Percentiles rank a stretch among this genome's conserved stretches.
phyloP scores from a whole-genome alignment of 1,284 basidiomycete genomes.

The Peniophora sp. region DNA sequence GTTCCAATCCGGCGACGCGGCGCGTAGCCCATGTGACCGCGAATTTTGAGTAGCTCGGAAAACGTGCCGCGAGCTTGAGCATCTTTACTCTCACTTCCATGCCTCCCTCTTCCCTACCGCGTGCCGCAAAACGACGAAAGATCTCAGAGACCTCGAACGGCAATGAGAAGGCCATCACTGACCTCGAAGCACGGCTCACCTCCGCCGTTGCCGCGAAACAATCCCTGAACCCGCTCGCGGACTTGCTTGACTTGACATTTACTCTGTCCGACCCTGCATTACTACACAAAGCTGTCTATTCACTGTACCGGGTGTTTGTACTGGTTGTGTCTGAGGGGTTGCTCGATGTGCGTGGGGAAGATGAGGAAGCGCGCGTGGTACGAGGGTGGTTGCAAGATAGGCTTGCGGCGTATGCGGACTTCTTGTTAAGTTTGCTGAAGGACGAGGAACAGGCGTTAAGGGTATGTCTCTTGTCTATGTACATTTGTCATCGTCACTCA shows the following conservation, averaged over 20 bases:
- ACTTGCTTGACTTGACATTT: conserved; percentile 58
- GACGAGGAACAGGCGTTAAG: conserved; percentile 62
- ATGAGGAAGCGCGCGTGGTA: conserved; percentile 57
- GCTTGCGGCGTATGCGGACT: conserved; percentile 57
- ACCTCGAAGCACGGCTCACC: conserved; percentile 45
- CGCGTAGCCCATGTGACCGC: no score
- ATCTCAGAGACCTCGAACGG: conserved; percentile 15
- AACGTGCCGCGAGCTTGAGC: no score
- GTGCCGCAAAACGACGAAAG: conserved; percentile 50
- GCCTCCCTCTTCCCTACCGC: conserved; percentile 37
- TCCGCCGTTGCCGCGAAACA: conserved; percentile 39
- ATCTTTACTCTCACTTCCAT: background rate
- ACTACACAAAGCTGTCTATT: conserved; percentile 74
- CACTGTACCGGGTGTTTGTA: conserved; percentile 77
- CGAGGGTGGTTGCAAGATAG: conserved; percentile 71
- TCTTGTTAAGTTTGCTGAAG: conserved; percentile 63
- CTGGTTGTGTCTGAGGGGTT: conserved; percentile 53
- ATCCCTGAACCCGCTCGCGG: conserved; percentile 75
- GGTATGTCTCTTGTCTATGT: conserved; percentile 28
- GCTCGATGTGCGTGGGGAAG: conserved; percentile 34
- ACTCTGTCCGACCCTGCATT: conserved; percentile 38
- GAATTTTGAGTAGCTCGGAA: no score
- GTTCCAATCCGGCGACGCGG: no score
- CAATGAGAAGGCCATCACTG: conserved; percentile 25
- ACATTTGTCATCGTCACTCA: conserved; percentile 1